Conservation (phyloP, 768 basidiomycete genomes). For the Boletus speciosus region DNA sequence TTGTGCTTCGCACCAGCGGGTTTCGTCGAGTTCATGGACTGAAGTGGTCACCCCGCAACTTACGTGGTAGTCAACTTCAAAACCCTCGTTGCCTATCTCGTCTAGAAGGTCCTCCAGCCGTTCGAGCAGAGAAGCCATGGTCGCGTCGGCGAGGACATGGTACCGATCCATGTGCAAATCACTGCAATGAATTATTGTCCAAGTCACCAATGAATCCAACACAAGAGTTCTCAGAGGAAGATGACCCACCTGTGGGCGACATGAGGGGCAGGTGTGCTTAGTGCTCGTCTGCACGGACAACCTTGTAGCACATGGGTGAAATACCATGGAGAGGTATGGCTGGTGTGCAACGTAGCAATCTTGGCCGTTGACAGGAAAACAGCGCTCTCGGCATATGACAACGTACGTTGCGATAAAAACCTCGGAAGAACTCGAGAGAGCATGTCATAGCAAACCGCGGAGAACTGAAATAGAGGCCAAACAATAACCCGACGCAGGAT, state of each 20-base stretch:
- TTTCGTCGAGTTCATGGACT: background rate
- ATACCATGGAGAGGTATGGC: background rate
- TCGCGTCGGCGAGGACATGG: slow-evolving; percentile 64
- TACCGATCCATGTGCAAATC: slow-evolving; percentile 63
- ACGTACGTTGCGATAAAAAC: slow-evolving; percentile 6
- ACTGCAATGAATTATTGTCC: slow-evolving; percentile 26
- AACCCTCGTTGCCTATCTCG: slow-evolving; percentile 45
- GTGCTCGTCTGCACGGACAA: slow-evolving; percentile 18
- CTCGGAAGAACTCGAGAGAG: slow-evolving; percentile 18
- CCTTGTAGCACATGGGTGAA: background rate
- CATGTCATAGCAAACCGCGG: slow-evolving; percentile 9
- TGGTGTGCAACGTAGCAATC: background rate
- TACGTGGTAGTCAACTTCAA: slow-evolving; percentile 90
- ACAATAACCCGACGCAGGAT: background rate
- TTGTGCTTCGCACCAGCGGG: background rate
- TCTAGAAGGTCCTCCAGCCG: slow-evolving; percentile 73
- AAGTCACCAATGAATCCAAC: background rate
- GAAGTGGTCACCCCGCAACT: slow-evolving; percentile 23
- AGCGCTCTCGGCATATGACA: background rate
- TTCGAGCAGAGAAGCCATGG: slow-evolving; percentile 77
- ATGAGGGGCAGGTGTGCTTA: slow-evolving; percentile 56
- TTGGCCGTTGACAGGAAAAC: slow-evolving; percentile 6
- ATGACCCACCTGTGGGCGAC: slow-evolving; percentile 48
- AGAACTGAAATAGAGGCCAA: background rate
- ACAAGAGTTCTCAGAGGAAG: background rate